A percentile compares a stretch with the other conserved stretches of the same genome.
Conservation (phyloP, 2,329 filamentous ascomycete species). For the Lecanosticta acicola region DNA sequence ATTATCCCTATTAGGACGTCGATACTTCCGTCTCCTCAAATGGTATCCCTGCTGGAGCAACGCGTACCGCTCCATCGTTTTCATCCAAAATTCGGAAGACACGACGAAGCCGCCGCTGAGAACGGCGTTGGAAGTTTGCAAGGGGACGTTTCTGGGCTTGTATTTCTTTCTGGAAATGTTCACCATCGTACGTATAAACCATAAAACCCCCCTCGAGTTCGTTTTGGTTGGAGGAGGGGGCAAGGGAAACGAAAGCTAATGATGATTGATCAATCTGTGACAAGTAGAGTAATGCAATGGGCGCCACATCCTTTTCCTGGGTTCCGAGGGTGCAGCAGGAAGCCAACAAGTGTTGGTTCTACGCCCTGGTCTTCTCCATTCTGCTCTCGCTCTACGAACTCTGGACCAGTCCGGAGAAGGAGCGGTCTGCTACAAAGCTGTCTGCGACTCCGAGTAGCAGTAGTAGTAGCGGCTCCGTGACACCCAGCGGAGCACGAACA, state of each 20-base stretch:
- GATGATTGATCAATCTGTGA: too few species aligned
- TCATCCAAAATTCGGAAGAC: too few species aligned
- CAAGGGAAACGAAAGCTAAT: not conserved
- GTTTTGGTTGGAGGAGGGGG: not conserved
- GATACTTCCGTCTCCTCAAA: conserved; percentile 63
- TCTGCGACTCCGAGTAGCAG: not conserved
- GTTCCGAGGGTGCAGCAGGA: conserved; percentile 50
- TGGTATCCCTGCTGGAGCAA: conserved; percentile 33
- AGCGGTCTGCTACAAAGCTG: not conserved
- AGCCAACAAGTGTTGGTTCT: conserved; percentile 66
- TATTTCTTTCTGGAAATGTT: conserved; percentile 63
- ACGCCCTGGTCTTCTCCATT: conserved; percentile 51
- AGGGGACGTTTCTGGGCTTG: conserved; percentile 57
- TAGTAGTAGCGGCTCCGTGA: not conserved
- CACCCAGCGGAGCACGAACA: not conserved
- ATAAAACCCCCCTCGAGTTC: not conserved
- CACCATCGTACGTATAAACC: conserved; percentile 56
- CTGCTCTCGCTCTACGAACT: conserved; percentile 42
- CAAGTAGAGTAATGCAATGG: conserved; percentile 46
- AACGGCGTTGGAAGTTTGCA: conserved; percentile 50
- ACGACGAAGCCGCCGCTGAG: conserved; percentile 26
- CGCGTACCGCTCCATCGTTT: conserved; percentile 10
- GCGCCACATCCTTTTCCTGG: conserved; percentile 40
- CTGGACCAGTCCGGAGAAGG: conserved; percentile 7
- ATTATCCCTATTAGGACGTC: conserved; percentile 50